A percentile compares a stretch with the other conserved stretches of the same genome.
phyloP scores from a whole-genome alignment of 2,329 filamentous ascomycete genomes.

The Mycocentrospora acerina region DNA sequence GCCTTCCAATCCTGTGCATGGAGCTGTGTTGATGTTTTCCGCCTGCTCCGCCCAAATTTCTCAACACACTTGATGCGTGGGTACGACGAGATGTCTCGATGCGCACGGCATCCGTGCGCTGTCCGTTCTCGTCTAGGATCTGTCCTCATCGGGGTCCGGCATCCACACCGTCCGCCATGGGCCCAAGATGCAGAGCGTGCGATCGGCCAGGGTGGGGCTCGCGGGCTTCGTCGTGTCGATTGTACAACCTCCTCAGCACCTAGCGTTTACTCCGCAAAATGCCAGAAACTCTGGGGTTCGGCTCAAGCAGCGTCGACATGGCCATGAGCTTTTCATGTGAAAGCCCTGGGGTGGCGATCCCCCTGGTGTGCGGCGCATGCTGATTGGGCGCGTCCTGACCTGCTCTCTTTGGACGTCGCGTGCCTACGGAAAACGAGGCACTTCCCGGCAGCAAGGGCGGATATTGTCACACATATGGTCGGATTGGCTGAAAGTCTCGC shows the following conservation, averaged over 20 bases:
- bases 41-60: neutral
- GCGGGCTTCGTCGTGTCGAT: too few species aligned
- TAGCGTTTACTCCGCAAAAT: neutral
- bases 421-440: slow-evolving; percentile 15
- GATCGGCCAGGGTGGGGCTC: too few species aligned
- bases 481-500: slow-evolving; percentile 13
- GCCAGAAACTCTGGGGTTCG: neutral
- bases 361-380: slow-evolving; percentile 7
- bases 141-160: too few species aligned
- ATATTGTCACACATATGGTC: slow-evolving; percentile 11
- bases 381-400: slow-evolving; percentile 16
- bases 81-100: slow-evolving; percentile 6
- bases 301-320: neutral
- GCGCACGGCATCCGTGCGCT: neutral
- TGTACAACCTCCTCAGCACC: too few species aligned
- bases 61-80: neutral
- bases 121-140: neutral
- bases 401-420: slow-evolving; percentile 12
- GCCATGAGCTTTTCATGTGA: slow-evolving; percentile 18
- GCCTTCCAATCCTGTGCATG: slow-evolving; percentile 1
- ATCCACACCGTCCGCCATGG: too few species aligned
- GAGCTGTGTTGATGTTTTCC: slow-evolving; percentile 1
- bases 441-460: slow-evolving; percentile 14
- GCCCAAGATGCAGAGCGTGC: too few species aligned
- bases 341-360: slow-evolving; percentile 13